A percentile compares a stretch with the other conserved stretches of the same genome.
Evolutionary conservation across 805 yeast species (phyloP).

Genomic region (Nakazawaea siamensis): DNA sequence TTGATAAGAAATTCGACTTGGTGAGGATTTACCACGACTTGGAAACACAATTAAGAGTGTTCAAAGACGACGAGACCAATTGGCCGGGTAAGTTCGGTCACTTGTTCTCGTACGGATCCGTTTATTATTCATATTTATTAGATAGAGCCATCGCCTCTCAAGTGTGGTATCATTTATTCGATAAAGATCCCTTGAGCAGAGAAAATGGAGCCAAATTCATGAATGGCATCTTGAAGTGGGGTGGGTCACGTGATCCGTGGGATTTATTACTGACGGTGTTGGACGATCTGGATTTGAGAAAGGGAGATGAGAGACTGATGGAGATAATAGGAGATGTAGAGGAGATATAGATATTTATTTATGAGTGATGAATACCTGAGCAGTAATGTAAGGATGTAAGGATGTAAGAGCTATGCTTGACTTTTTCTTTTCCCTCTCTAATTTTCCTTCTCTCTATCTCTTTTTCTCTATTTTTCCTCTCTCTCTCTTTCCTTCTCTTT

Average conservation of each 20-base stretch:
- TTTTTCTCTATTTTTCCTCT: too few species aligned
- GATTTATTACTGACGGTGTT: conserved; percentile 71
- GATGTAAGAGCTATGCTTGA: too few species aligned
- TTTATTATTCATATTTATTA: conserved; percentile 83
- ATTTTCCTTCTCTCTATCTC: too few species aligned
- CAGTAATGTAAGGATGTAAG: too few species aligned
- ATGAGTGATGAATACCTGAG: too few species aligned
- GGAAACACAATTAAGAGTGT: conserved; percentile 50
- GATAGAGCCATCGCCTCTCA: conserved; percentile 90
- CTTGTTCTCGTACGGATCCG: conserved; percentile 86
- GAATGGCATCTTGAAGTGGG: conserved; percentile 75
- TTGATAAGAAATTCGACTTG: conserved; percentile 41
- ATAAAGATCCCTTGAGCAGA: conserved; percentile 59
- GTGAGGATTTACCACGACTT: conserved; percentile 56
- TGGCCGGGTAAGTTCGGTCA: conserved; percentile 97
- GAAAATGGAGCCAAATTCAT: conserved; percentile 71
- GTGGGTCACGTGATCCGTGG: conserved; percentile 92
- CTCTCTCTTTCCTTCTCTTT: too few species aligned
- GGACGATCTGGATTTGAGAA: conserved; percentile 47
- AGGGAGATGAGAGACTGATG: conserved; percentile 74
- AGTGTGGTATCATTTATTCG: conserved; percentile 72
- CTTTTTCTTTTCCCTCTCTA: too few species aligned
- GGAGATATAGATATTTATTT: neutral
- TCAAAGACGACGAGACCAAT: conserved; percentile 61
- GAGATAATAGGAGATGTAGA: conserved; percentile 30